Conservation (phyloP, 139 green algal species). For the Diplosphaera chodatii region DNA sequence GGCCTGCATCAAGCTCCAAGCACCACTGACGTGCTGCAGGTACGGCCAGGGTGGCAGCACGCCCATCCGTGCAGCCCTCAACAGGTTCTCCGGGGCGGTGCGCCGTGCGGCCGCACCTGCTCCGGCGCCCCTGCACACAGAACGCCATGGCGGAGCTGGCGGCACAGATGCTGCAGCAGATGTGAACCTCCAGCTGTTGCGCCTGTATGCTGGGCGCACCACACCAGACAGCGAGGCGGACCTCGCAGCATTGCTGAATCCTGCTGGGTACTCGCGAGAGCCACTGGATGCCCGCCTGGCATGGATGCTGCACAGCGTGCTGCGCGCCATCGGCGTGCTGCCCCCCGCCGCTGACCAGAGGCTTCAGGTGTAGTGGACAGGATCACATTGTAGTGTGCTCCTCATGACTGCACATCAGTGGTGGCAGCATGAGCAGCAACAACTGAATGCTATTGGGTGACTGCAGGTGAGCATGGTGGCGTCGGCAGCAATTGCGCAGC, state of each 20-base stretch:
- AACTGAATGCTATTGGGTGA: neutral
- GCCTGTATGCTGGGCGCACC: constrained; percentile 34
- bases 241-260: constrained; percentile 18
- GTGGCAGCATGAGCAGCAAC: too few species aligned
- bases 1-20: too few species aligned
- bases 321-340: constrained; percentile 42
- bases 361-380: neutral
- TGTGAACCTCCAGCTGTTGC: constrained; percentile 61
- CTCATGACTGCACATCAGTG: too few species aligned
- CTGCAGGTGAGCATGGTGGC: constrained; percentile 17
- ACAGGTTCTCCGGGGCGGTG: neutral
- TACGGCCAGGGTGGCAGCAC: constrained; percentile 22
- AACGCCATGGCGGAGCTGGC: constrained; percentile 3
- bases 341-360: neutral
- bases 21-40: neutral
- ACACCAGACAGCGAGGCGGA: neutral
- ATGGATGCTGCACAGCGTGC: constrained; percentile 55
- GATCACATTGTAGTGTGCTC: too few species aligned
- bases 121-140: constrained; percentile 39
- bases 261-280: constrained; percentile 48
- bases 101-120: constrained; percentile 6
- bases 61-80: constrained; percentile 8
- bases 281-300: constrained; percentile 51
- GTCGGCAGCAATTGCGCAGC: constrained; percentile 49
- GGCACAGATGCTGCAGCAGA: constrained; percentile 28